Base-by-base conservation (phyloP, 768 basidiomycete species). In the Auriscalpium microsporum region DNA sequence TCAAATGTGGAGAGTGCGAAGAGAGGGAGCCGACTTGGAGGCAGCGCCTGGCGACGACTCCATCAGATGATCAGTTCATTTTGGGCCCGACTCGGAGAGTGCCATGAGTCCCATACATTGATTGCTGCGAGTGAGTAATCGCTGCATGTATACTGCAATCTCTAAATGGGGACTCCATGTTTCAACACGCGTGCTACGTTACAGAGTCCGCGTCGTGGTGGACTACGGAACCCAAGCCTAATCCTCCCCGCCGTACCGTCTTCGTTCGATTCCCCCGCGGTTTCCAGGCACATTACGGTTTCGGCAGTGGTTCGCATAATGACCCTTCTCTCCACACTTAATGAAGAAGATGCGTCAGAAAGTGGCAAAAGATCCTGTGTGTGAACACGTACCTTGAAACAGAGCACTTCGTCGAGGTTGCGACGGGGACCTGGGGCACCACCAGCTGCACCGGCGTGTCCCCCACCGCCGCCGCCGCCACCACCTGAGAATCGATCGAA, bases 251-350 rank as follows among this genome's bases (percentile, higher is more conserved):
- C 69, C 73, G 37, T 53, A 60, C 36, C 60, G 62, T 45, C 56
- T 61, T 47, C 78, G 77, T 61, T 90, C 89, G 48, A 83, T 71
- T 8, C 93, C 93, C 54, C 93, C 93, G 49, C 93, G 79, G 67
- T 90, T 92, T 11, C 93, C 93, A 28, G 93, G 93, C 21, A 92
- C 86, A 67, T 93, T 94, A 54, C 88, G 75, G 68, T 94, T 94
- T 44, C 86, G 81, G 70, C 94, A 96, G 63, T 90, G 84, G 67
- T 96, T 95, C 17, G 94, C 94, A 66, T 95, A 95, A 67, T 98
- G 95, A 1, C 95, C 95, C 62, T 87, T 86, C 68, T 91, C 85
- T 38, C 90, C 90, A 64, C 94, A 96, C 86, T 92, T 58, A 6
- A 61, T 55, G 50, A 53, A 55, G 61, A 36, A 51, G 37, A 55